Conservation (phyloP, 495 filamentous ascomycete genomes). For the Penicillium diatomitis region DNA sequence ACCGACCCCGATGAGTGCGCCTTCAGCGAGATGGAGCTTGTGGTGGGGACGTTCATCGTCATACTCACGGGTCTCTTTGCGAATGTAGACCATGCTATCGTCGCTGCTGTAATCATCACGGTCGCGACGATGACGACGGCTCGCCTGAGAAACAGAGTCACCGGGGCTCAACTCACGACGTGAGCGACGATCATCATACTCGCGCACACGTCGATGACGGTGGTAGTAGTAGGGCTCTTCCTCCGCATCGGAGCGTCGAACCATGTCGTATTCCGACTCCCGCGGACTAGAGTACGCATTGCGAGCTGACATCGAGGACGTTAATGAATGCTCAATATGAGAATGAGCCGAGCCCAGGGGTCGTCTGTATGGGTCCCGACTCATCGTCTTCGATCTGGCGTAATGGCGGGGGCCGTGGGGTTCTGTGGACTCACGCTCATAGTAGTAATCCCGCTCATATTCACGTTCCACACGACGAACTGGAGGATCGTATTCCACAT, state of each 20-base stretch:
- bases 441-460: constrained; percentile 49
- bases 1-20: constrained; percentile 70
- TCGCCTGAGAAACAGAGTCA: constrained; percentile 49
- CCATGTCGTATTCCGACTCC: constrained; percentile 59
- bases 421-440: constrained; percentile 41
- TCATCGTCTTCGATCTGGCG: constrained; percentile 57
- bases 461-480: constrained; percentile 24
- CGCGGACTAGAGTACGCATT: constrained; percentile 54
- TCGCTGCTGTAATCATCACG: constrained; percentile 47
- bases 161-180: constrained; percentile 48
- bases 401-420: constrained; percentile 50
- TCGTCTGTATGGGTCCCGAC: too few relatives aligned
- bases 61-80: constrained; percentile 46
- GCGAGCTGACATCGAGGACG: constrained; percentile 61
- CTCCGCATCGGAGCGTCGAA: constrained; percentile 52
- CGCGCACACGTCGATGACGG: constrained; percentile 45
- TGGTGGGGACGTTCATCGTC: constrained; percentile 50
- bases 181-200: constrained; percentile 44
- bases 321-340: constrained; percentile 55
- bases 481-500: constrained; percentile 32
- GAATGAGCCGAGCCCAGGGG: constrained; percentile 38
- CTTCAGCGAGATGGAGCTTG: constrained; percentile 78
- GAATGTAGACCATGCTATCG: constrained; percentile 54
- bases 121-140: constrained; percentile 28
- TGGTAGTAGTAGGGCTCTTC: constrained; percentile 56